Conservation (phyloP, 768 basidiomycete species). For the Hypholoma sublateritium region DNA sequence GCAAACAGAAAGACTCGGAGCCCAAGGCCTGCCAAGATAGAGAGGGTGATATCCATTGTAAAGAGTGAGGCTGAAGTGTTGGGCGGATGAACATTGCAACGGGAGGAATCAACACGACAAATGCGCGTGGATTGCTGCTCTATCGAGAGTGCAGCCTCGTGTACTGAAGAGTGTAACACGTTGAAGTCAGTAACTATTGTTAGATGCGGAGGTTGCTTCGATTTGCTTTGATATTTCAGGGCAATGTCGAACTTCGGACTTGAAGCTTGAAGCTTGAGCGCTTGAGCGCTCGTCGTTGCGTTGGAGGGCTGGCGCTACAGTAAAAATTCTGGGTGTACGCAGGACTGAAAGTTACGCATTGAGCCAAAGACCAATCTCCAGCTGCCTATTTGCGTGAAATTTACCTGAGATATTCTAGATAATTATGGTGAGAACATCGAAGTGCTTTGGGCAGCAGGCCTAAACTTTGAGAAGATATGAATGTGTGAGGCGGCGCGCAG, state of each 20-base stretch:
- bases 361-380: too few species aligned
- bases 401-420: background rate
- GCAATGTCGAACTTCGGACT: too few species aligned
- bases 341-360: too few species aligned
- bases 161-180: background rate
- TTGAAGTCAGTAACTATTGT: background rate
- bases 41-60: slow-evolving; percentile 42
- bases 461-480: background rate
- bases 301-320: too few species aligned
- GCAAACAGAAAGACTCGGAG: slow-evolving; percentile 35
- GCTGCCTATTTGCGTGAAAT: too few species aligned
- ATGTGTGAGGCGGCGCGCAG: background rate
- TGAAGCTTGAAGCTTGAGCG: too few species aligned
- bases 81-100: slow-evolving; percentile 23
- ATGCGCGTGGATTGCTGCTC: slow-evolving; percentile 22
- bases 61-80: slow-evolving; percentile 12
- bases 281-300: too few species aligned
- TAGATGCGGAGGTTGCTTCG: background rate
- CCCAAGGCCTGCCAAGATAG: slow-evolving; percentile 41
- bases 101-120: slow-evolving; percentile 19
- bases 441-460: background rate
- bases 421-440: background rate
- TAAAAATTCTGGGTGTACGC: too few species aligned
- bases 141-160: slow-evolving; percentile 23
- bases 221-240: too few species aligned